A percentile compares a stretch with the other conserved stretches of the same genome.
Evolutionary conservation across 2,329 filamentous ascomycete species (phyloP).

Genomic region (Xylariaceae sp.): DNA sequence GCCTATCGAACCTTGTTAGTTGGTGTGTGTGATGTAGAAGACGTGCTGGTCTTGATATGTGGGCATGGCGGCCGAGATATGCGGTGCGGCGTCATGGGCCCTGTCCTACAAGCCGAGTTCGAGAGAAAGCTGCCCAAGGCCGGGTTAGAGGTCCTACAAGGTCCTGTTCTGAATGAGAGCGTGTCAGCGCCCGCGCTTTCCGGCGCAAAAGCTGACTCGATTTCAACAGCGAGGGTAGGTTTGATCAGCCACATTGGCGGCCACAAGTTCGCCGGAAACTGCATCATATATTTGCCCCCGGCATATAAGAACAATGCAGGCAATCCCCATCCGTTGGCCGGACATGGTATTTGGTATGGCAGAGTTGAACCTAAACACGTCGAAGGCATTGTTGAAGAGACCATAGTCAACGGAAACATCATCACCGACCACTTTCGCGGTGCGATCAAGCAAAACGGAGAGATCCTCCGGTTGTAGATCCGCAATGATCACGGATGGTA

Average conservation of each 20-base stretch:
- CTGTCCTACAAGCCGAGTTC: slow-evolving; percentile 69
- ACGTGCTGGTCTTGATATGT: slow-evolving; percentile 79
- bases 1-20: slow-evolving; percentile 50
- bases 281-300: slow-evolving; percentile 75
- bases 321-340: slow-evolving; percentile 55
- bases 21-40: slow-evolving; percentile 58
- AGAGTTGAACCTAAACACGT: slow-evolving; percentile 71
- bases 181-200: slow-evolving; percentile 26
- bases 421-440: slow-evolving; percentile 70
- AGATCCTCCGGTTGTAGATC: slow-evolving; percentile 49
- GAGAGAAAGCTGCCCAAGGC: slow-evolving; percentile 49
- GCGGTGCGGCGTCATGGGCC: slow-evolving; percentile 78
- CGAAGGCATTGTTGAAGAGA: slow-evolving; percentile 70
- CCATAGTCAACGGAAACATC: slow-evolving; percentile 62
- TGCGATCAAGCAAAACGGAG: slow-evolving; percentile 54
- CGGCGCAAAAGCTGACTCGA: slow-evolving; percentile 20
- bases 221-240: slow-evolving; percentile 55
- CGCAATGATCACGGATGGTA: too few relatives aligned
- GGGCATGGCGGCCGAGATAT: slow-evolving; percentile 79
- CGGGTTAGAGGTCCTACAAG: slow-evolving; percentile 47
- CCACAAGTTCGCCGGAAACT: slow-evolving; percentile 82
- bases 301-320: slow-evolving; percentile 37
- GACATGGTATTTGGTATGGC: slow-evolving; percentile 79
- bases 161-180: slow-evolving; percentile 39
- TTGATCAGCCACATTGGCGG: slow-evolving; percentile 77